Evolutionary conservation across 2,329 filamentous ascomycete genomes (phyloP).

Genomic region (Penicillium sp.): DNA sequence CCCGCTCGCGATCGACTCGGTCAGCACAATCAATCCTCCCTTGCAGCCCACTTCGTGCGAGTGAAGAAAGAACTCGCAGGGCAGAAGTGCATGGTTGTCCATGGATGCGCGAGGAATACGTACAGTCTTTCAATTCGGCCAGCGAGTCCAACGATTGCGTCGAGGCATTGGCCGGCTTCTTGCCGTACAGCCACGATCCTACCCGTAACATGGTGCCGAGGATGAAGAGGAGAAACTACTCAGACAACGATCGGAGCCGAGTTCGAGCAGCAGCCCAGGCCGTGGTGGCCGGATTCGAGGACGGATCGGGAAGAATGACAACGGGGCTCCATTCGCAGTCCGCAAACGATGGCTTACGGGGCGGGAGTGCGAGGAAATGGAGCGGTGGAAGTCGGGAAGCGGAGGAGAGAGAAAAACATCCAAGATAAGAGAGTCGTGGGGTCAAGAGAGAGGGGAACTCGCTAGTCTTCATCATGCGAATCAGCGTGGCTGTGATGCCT

Average conservation of each 20-base stretch:
- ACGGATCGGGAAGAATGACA: slow-evolving; percentile 30
- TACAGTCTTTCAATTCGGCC: slow-evolving; percentile 55
- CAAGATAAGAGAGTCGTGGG: no score
- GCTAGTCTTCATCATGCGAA: no score
- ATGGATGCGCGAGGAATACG: slow-evolving; percentile 21
- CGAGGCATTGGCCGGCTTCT: slow-evolving; percentile 44
- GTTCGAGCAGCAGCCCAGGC: slow-evolving; percentile 8
- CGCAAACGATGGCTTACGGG: no score
- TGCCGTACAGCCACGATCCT: slow-evolving; percentile 47
- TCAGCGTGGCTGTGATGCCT: no score
- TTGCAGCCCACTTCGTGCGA: not conserved
- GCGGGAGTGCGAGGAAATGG: no score
- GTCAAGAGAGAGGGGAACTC: no score
- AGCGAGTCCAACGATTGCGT: slow-evolving; percentile 57
- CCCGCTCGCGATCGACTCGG: slow-evolving; percentile 21
- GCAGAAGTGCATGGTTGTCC: no score
- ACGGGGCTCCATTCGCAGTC: slow-evolving; percentile 24
- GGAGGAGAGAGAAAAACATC: slow-evolving; percentile 4
- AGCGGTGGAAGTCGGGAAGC: slow-evolving; percentile 6
- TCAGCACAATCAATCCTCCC: slow-evolving; percentile 5
- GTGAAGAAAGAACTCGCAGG: not conserved
- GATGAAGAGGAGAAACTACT: not conserved
- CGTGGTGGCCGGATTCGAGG: slow-evolving; percentile 8
- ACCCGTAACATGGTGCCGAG: slow-evolving; percentile 38
- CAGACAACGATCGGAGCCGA: not conserved